Percentiles rank a stretch among this genome's conserved stretches.
phyloP scores from a whole-genome alignment of 192 early-diverging fungal genomes.

The Podila epigama region DNA sequence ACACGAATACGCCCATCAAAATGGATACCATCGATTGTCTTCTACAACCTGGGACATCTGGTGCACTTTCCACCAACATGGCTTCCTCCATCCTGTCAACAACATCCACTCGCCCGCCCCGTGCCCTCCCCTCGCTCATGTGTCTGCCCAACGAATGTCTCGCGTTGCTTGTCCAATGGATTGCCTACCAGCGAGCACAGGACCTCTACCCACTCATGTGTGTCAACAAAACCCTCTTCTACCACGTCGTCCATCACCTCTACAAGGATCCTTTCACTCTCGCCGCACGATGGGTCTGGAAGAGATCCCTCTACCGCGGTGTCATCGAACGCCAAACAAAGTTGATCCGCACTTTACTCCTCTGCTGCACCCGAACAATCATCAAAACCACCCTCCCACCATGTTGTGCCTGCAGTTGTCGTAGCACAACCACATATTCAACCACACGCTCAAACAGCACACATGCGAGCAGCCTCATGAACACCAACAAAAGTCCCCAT shows the following conservation, averaged over 20 bases:
- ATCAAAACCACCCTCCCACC: constrained; percentile 3
- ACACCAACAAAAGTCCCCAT: neutral
- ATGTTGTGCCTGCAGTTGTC: neutral
- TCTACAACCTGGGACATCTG: neutral
- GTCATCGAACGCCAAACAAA: constrained; percentile 38
- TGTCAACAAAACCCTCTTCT: constrained; percentile 34
- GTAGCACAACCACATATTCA: neutral
- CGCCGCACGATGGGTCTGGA: constrained; percentile 27
- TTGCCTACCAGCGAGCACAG: constrained; percentile 15
- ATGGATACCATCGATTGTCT: neutral
- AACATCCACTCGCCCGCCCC: neutral
- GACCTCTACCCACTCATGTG: constrained; percentile 30
- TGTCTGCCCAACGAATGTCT: constrained; percentile 30
- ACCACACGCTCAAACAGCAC: too few species aligned
- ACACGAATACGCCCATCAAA: neutral
- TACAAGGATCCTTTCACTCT: constrained; percentile 33
- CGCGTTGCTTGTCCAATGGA: constrained; percentile 17
- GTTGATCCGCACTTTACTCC: constrained; percentile 29
- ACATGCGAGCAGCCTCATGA: too few species aligned
- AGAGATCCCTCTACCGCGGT: constrained; percentile 27
- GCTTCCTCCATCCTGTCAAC: neutral
- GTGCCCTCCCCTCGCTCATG: constrained; percentile 3
- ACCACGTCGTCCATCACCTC: constrained; percentile 27
- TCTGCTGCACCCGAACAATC: constrained; percentile 35
- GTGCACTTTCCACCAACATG: neutral